Conservation (phyloP, 176 grass and related monocot genomes). For the Luzula sylvatica region DNA sequence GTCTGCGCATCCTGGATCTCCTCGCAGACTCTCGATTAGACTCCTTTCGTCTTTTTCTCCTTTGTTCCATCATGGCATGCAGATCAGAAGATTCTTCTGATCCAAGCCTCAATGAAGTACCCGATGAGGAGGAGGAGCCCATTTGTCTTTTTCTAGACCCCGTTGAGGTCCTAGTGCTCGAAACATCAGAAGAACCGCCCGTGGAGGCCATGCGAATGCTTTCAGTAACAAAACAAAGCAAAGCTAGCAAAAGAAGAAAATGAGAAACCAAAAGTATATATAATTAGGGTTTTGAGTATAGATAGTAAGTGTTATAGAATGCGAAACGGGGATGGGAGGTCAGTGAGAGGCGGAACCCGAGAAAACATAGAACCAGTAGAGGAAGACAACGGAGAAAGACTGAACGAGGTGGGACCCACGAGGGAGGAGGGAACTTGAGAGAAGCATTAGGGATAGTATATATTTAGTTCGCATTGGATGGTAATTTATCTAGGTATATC, state of each 20-base stretch:
- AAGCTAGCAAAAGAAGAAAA: background rate
- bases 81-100: constrained; percentile 21
- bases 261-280: background rate
- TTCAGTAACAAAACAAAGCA: too few relatives aligned
- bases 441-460: constrained; percentile 43
- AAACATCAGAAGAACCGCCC: constrained; percentile 5
- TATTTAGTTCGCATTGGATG: constrained; percentile 44
- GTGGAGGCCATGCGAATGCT: constrained; percentile 17
- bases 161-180: constrained; percentile 5
- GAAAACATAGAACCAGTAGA: constrained; percentile 94
- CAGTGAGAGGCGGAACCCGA: constrained; percentile 23
- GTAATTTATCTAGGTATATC: constrained; percentile 33
- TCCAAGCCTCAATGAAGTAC: constrained; percentile 14
- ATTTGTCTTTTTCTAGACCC: constrained; percentile 7
- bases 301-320: background rate
- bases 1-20: constrained; percentile 51
- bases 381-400: constrained; percentile 86
- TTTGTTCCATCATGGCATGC: constrained; percentile 40
- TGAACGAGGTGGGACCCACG: constrained; percentile 73
- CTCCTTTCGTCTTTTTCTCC: constrained; percentile 45
- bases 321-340: background rate
- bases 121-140: background rate
- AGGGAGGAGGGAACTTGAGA: constrained; percentile 42
- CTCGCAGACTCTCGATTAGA: constrained; percentile 61
- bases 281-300: background rate